These are phyloP conservation scores for Eragrostis tef DNA, from an alignment of 202 grass and related monocot species.

Conservation along the genomic window DNA sequence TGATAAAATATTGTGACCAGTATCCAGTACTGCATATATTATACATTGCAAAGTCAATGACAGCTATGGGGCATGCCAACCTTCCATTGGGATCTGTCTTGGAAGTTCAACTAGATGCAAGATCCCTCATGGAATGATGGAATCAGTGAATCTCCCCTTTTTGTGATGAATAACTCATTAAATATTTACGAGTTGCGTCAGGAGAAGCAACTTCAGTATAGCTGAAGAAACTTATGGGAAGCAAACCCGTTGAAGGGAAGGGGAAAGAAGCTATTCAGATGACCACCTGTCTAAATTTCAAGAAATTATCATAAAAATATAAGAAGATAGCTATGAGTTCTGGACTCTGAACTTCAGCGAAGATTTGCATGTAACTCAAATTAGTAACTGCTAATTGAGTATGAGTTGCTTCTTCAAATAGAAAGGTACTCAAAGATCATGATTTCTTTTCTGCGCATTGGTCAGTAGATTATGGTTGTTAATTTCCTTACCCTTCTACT, in stretches of 20 bases:
- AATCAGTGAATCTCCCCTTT: constrained; percentile 18
- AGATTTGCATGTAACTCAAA: too few relatives aligned
- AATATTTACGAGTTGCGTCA: background rate
- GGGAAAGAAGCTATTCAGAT: too few relatives aligned
- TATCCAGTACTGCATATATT: constrained; percentile 17
- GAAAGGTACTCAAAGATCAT: too few relatives aligned
- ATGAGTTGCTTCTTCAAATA: too few relatives aligned
- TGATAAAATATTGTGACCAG: constrained; percentile 9
- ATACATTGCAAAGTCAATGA: constrained; percentile 42
- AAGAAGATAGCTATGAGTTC: too few relatives aligned
- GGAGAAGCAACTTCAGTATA: constrained; percentile 4
- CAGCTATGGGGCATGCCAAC: constrained; percentile 7
- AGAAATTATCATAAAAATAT: too few relatives aligned
- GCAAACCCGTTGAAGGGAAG: too few relatives aligned
- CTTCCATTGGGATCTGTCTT: constrained; percentile 22
- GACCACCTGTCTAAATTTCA: too few relatives aligned
- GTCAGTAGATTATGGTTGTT: too few relatives aligned
- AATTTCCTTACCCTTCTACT: background rate
- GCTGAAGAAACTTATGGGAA: background rate
- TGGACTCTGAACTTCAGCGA: background rate
- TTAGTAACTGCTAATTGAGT: too few relatives aligned
- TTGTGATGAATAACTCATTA: background rate
- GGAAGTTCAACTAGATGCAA: constrained; percentile 41
- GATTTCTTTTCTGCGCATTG: background rate
- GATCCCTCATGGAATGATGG: constrained; percentile 44